Conservation (phyloP, 805 yeast species). For the Ogataea trehaloabstinens region DNA sequence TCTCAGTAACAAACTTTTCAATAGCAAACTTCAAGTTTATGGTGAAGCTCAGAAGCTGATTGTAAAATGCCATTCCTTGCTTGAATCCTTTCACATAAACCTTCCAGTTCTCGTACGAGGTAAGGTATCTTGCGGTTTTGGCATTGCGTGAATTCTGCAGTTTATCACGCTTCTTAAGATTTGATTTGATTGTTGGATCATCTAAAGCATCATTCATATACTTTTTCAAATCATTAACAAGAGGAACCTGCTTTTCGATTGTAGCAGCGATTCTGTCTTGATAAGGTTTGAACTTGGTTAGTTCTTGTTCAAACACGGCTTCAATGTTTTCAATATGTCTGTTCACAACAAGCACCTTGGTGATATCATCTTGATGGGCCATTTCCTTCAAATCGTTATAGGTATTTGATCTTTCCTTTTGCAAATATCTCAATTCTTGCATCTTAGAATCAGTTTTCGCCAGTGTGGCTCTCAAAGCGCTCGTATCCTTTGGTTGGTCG, state of each 20-base stretch:
- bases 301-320: conserved; percentile 61
- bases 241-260: conserved; percentile 58
- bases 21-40: conserved; percentile 25
- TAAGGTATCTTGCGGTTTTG: conserved; percentile 41
- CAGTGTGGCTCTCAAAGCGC: conserved; percentile 37
- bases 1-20: conserved; percentile 27
- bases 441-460: conserved; percentile 53
- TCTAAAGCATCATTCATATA: conserved; percentile 46
- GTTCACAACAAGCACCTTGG: conserved; percentile 67
- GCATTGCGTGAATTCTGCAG: conserved; percentile 34
- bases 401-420: conserved; percentile 59
- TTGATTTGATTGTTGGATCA: conserved; percentile 40
- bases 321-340: conserved; percentile 41
- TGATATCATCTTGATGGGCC: conserved; percentile 81
- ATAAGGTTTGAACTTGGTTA: conserved; percentile 71
- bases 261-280: conserved; percentile 66
- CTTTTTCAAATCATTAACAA: conserved; percentile 43
- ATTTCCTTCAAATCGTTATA: conserved; percentile 64
- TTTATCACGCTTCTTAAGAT: conserved; percentile 42
- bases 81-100: conserved; percentile 55
- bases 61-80: conserved; percentile 66
- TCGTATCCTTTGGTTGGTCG: conserved; percentile 34
- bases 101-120: conserved; percentile 57
- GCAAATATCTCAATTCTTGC: conserved; percentile 59
- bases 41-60: conserved; percentile 41